Conservation (phyloP, 2,329 filamentous ascomycete species). For the Volutella citrinella region DNA sequence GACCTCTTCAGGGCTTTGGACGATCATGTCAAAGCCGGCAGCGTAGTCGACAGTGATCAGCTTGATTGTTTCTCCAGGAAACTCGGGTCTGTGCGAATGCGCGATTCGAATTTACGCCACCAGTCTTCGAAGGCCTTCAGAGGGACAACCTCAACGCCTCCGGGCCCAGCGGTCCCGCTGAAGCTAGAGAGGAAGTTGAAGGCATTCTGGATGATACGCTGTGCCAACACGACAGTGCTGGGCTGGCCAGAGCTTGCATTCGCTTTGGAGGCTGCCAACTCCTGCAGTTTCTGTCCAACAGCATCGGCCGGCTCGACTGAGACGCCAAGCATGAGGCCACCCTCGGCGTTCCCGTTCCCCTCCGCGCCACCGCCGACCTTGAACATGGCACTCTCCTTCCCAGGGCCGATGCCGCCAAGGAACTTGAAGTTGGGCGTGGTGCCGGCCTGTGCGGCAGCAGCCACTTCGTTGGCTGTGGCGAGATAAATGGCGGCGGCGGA, state of each 20-base stretch:
- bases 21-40: no score
- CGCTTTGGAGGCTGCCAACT: conserved; percentile 42
- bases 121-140: conserved; percentile 93
- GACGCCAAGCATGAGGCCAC: conserved; percentile 73
- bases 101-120: conserved; percentile 95
- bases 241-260: conserved; percentile 33
- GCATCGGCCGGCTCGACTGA: conserved; percentile 72
- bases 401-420: conserved; percentile 82
- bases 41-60: no score
- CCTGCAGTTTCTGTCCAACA: conserved; percentile 68
- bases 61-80: conserved; percentile 70
- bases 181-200: conserved; percentile 96
- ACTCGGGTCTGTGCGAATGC: conserved; percentile 78
- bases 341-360: conserved; percentile 22
- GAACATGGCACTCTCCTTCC: conserved; percentile 91
- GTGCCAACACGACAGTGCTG: conserved; percentile 76
- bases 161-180: conserved; percentile 58
- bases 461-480: conserved; percentile 48
- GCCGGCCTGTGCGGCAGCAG: conserved; percentile 37
- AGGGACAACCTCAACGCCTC: conserved; percentile 82
- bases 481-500: conserved; percentile 90
- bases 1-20: no score
- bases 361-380: conserved; percentile 52
- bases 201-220: conserved; percentile 92
- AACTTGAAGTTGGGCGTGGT: conserved; percentile 67